Percentiles rank a stretch among this genome's conserved stretches.
Conservation (phyloP, 768 basidiomycete species). For the Serpula lacrymans region DNA sequence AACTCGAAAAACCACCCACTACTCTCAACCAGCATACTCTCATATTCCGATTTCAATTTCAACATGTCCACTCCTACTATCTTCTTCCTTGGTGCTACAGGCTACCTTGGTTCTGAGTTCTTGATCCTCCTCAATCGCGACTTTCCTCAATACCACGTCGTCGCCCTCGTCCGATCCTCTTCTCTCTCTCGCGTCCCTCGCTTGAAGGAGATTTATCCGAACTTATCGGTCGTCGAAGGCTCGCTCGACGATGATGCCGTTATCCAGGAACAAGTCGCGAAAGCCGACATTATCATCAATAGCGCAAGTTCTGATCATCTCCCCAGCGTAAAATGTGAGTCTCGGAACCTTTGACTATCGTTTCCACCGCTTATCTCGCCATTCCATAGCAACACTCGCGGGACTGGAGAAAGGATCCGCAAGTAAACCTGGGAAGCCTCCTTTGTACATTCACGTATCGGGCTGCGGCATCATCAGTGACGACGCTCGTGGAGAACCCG, state of each 20-base stretch:
- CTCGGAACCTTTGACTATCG: background rate
- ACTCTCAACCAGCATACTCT: too few relatives aligned
- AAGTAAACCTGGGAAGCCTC: slow-evolving; percentile 34
- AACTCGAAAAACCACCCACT: too few relatives aligned
- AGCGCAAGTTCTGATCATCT: slow-evolving; percentile 38
- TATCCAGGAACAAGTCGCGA: slow-evolving; percentile 32
- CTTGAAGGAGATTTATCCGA: slow-evolving; percentile 30
- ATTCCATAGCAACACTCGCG: slow-evolving; percentile 30
- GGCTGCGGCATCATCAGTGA: slow-evolving; percentile 39
- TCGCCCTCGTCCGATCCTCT: slow-evolving; percentile 34
- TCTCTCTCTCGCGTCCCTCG: slow-evolving; percentile 26
- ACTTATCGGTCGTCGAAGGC: slow-evolving; percentile 36
- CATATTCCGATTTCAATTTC: background rate
- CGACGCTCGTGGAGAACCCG: slow-evolving; percentile 36
- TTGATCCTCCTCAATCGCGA: slow-evolving; percentile 30
- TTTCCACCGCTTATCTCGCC: background rate
- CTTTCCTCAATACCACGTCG: slow-evolving; percentile 29
- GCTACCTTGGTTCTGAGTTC: slow-evolving; percentile 41
- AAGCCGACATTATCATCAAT: slow-evolving; percentile 39
- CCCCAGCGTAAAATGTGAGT: slow-evolving; percentile 30
- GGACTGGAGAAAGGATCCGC: slow-evolving; percentile 36
- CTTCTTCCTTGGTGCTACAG: slow-evolving; percentile 43
- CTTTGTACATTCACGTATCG: slow-evolving; percentile 42
- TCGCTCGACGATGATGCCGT: slow-evolving; percentile 32
- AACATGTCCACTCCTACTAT: slow-evolving; percentile 21